Evolutionary conservation across 208 protist genomes (phyloP), one percentile per base, ranked within the genome.

Genomic region (Leishmania major): DNA sequence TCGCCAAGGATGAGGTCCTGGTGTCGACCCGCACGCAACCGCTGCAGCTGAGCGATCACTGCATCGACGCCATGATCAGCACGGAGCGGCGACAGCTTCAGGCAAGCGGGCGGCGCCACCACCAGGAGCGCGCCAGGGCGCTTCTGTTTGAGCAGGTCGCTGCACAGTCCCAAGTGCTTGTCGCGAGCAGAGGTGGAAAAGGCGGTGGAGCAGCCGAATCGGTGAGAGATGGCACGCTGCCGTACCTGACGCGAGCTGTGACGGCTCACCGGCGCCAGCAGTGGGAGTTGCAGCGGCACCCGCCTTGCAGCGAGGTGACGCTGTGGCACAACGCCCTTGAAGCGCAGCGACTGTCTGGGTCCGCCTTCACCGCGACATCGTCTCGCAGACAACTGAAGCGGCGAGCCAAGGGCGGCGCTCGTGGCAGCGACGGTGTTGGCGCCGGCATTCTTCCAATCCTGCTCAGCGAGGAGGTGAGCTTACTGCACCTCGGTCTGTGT

Each of bases 401-500:
- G 37, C 77, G 45, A 8, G 0, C 5, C 35, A 25, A 51, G 31
- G 40, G 35, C 75, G 57, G n/a, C 28, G 19, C 6, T 40, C 11
- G 51, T 35, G 57, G 45, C 45, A 35, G 75, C 28, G 10, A n/a
- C 37, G 10, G 10, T 57, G 11, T 1, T 40, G 75, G 55, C 47
- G 28, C 66, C 2, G 59, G 79, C 71, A 28, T 93, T 31, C 71
- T 96, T 31, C 89, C 87, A 11, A 86, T 89, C 35, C 47, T 96
- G 49, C 83, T 93, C 37, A 89, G 87, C 74, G 92, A 92, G 75
- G 86, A 96, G 70, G 90, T 96, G 67, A 96, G 93, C 85, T 77
- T 96, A 25, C 80, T 96, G 28, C 93, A 96, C 84, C 84, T 96
- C 59, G 93, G 90, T 11, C 86, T 96, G 8, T 96, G 93, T 79